These are phyloP conservation scores for Pseudofabraea citricarpa DNA, from an alignment of 2,329 filamentous ascomycete genomes.

Conservation along the genomic window DNA sequence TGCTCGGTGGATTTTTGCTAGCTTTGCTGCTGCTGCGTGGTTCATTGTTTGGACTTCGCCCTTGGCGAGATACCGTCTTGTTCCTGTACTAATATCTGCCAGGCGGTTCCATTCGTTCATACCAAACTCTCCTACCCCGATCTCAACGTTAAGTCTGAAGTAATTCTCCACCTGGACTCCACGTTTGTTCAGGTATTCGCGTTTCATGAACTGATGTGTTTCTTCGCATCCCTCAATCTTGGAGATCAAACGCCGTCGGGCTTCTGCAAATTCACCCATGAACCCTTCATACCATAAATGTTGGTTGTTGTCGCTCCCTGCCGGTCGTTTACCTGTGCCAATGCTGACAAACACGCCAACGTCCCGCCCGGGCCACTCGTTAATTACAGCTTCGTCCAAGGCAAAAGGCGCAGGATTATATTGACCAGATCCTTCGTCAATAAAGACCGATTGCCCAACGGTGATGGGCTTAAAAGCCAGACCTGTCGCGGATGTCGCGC, in stretches of 20 bases:
- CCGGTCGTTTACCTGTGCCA: constrained; percentile 82
- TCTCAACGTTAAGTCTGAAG: constrained; percentile 93
- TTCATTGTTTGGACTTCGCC: constrained; percentile 73
- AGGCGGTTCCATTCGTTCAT: constrained; percentile 98
- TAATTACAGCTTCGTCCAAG: constrained; percentile 84
- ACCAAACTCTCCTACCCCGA: constrained; percentile 92
- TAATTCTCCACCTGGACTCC: constrained; percentile 87
- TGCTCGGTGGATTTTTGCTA: constrained; percentile 78
- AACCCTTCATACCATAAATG: constrained; percentile 94
- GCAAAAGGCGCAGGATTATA: constrained; percentile 87
- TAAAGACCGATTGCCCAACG: constrained; percentile 88
- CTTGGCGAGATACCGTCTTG: constrained; percentile 74
- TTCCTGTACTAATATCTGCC: constrained; percentile 92
- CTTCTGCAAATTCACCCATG: constrained; percentile 87
- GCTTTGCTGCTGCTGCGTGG: constrained; percentile 68
- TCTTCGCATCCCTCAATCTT: constrained; percentile 96
- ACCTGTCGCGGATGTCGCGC: constrained; percentile 87
- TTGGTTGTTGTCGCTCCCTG: constrained; percentile 62
- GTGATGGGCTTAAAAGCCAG: constrained; percentile 94
- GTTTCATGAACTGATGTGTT: constrained; percentile 82
- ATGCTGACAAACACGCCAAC: constrained; percentile 89
- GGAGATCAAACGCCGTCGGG: constrained; percentile 72
- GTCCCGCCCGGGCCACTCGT: constrained; percentile 93
- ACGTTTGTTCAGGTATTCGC: constrained; percentile 70
- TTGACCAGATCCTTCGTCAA: constrained; percentile 85